Evolutionary conservation across 306 rosid species (phyloP).

Genomic region (Casuarina equisetifolia): DNA sequence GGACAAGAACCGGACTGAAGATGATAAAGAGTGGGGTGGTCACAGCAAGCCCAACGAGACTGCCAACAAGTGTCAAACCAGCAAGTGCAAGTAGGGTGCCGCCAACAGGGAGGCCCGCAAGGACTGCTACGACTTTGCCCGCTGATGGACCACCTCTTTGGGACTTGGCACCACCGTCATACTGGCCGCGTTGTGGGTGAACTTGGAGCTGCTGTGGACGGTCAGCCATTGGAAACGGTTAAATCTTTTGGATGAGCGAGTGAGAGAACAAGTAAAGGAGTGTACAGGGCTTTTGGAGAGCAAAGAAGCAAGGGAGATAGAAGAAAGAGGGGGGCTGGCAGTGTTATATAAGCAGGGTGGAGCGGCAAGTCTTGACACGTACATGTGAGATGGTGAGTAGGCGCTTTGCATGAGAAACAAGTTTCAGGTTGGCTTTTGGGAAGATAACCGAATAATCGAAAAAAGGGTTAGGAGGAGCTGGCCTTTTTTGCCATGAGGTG

Average conservation of each 20-base stretch:
- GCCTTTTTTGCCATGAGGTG: conserved; percentile 11
- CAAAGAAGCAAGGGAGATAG: neutral
- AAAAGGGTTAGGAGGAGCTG: conserved; percentile 15
- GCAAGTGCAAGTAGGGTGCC: conserved; percentile 56
- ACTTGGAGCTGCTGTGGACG: conserved; percentile 66
- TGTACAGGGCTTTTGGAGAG: neutral
- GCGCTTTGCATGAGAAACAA: conserved; percentile 76
- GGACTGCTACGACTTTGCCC: conserved; percentile 39
- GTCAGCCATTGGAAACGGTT: conserved; percentile 47
- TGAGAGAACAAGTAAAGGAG: neutral
- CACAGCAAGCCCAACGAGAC: conserved; percentile 49
- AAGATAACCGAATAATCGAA: neutral
- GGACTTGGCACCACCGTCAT: conserved; percentile 17
- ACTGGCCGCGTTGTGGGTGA: conserved; percentile 44
- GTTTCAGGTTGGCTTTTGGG: conserved; percentile 45
- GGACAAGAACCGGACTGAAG: conserved; percentile 78
- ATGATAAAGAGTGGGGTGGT: conserved; percentile 59
- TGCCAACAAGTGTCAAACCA: conserved; percentile 51
- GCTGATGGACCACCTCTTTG: conserved; percentile 37
- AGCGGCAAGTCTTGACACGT: conserved; percentile 56
- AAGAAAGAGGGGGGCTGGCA: conserved; percentile 3
- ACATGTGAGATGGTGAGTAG: conserved; percentile 49
- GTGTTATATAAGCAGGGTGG: conserved; percentile 39
- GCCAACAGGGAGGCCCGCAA: conserved; percentile 49
- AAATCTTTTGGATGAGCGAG: neutral